These are phyloP conservation scores for Epichloe baconii DNA, from an alignment of 2,329 filamentous ascomycete genomes.

Conservation along the genomic window DNA sequence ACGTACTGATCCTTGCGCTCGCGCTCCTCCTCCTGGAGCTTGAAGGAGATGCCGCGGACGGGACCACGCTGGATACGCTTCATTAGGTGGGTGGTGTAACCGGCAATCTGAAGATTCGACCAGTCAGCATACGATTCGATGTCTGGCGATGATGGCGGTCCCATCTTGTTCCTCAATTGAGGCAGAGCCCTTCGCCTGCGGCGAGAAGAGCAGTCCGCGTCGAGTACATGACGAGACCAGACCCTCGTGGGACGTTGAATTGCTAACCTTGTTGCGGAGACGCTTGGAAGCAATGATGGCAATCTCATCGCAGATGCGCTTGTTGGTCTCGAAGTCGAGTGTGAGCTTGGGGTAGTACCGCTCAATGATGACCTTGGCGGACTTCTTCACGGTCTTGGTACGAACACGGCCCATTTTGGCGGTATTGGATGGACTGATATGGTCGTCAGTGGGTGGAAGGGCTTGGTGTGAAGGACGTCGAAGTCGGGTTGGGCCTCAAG, in stretches of 20 bases:
- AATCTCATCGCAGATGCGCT: conserved; percentile 99
- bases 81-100: conserved; percentile 98
- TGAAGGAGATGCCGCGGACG: conserved; percentile 99
- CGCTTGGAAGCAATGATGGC: conserved; percentile 99
- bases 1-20: conserved; percentile 99
- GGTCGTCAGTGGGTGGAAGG: conserved; percentile 22
- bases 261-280: conserved; percentile 89
- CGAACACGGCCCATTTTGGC: conserved; percentile 58
- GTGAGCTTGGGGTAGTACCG: conserved; percentile 95
- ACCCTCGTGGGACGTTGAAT: background rate
- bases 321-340: conserved; percentile 99
- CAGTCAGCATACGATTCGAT: background rate
- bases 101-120: conserved; percentile 57
- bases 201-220: background rate
- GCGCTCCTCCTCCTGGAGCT: conserved; percentile 99
- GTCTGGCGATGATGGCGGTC: background rate
- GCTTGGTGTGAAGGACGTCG: conserved; percentile 3
- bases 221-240: background rate
- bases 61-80: conserved; percentile 99
- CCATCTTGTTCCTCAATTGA: too few relatives aligned
- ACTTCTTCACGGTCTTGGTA: conserved; percentile 59
- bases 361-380: conserved; percentile 99
- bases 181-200: too few relatives aligned
- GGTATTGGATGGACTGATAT: conserved; percentile 29
- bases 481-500: conserved; percentile 9